These are phyloP conservation scores for Penicillium sp. DNA, from an alignment of 2,329 filamentous ascomycete genomes.

Conservation along the genomic window DNA sequence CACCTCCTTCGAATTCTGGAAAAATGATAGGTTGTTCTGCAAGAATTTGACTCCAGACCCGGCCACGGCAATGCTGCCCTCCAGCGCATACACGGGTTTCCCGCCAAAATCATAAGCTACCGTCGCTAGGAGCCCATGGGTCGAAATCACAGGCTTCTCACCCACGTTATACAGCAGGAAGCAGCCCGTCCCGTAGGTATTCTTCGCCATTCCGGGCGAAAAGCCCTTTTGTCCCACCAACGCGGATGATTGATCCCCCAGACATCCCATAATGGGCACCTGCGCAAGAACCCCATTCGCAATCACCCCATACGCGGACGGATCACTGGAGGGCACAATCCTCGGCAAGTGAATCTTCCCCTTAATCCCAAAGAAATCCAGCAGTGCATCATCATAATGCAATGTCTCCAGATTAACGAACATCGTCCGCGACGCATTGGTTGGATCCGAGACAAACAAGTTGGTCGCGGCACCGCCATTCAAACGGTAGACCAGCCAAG, in stretches of 20 bases:
- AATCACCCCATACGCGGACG: constrained; percentile 70
- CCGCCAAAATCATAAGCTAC: constrained; percentile 83
- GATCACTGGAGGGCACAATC: constrained; percentile 78
- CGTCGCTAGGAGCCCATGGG: constrained; percentile 80
- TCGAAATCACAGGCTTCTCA: constrained; percentile 80
- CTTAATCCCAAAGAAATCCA: constrained; percentile 79
- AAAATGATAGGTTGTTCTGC: constrained; percentile 67
- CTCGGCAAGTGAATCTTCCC: constrained; percentile 73
- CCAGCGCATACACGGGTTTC: constrained; percentile 76
- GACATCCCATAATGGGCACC: constrained; percentile 73
- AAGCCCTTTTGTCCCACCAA: constrained; percentile 86
- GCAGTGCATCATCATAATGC: constrained; percentile 74
- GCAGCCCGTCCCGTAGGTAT: constrained; percentile 87
- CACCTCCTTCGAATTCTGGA: constrained; percentile 64
- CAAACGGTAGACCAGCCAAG: constrained; percentile 83
- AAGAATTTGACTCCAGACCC: constrained; percentile 79
- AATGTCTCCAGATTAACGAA: constrained; percentile 84
- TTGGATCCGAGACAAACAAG: constrained; percentile 80
- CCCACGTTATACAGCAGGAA: constrained; percentile 91
- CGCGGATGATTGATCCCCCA: constrained; percentile 85
- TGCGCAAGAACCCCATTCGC: constrained; percentile 66
- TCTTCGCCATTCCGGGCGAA: constrained; percentile 79
- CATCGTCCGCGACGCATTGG: constrained; percentile 89
- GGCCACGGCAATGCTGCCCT: constrained; percentile 81
- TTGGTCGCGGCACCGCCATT: constrained; percentile 69